phyloP scores from a whole-genome alignment of 805 yeast genomes.

The Candida morakotiae region DNA sequence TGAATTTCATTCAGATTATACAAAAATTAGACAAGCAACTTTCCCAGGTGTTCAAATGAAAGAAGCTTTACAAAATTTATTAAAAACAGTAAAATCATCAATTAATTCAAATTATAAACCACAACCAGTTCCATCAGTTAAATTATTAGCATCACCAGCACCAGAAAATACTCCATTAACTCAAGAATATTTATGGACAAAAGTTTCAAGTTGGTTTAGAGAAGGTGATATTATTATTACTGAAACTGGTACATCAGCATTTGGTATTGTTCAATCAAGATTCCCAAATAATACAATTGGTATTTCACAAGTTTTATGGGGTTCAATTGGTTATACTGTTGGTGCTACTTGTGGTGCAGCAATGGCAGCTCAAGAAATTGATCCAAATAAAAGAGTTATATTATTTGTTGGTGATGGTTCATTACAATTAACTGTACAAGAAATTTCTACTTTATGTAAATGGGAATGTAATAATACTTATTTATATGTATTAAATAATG shows the following conservation, averaged over 20 bases:
- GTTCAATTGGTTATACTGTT: constrained; percentile 69
- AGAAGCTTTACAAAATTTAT: constrained; percentile 27
- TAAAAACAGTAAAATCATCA: constrained; percentile 25
- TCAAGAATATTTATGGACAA: constrained; percentile 70
- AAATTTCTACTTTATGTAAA: constrained; percentile 66
- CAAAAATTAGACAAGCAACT: constrained; percentile 64
- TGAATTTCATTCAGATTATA: constrained; percentile 76
- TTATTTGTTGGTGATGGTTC: constrained; percentile 77
- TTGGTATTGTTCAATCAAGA: constrained; percentile 64
- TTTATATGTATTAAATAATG: constrained; percentile 66
- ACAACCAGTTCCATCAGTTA: constrained; percentile 51
- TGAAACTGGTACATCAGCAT: constrained; percentile 77
- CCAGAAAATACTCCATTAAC: constrained; percentile 30
- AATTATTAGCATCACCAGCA: constrained; percentile 42
- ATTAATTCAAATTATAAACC: constrained; percentile 45
- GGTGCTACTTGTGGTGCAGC: constrained; percentile 70
- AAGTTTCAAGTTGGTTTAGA: constrained; percentile 57
- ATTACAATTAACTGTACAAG: constrained; percentile 71
- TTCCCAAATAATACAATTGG: constrained; percentile 63
- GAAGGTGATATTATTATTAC: constrained; percentile 67
- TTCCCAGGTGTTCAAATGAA: constrained; percentile 75
- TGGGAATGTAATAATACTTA: constrained; percentile 62
- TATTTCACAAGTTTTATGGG: constrained; percentile 75
- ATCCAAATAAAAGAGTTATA: constrained; percentile 59
- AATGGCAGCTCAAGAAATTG: constrained; percentile 63